Evolutionary conservation across 495 filamentous ascomycete species (phyloP).

Genomic region (Lasiosphaeriaceae sp.): DNA sequence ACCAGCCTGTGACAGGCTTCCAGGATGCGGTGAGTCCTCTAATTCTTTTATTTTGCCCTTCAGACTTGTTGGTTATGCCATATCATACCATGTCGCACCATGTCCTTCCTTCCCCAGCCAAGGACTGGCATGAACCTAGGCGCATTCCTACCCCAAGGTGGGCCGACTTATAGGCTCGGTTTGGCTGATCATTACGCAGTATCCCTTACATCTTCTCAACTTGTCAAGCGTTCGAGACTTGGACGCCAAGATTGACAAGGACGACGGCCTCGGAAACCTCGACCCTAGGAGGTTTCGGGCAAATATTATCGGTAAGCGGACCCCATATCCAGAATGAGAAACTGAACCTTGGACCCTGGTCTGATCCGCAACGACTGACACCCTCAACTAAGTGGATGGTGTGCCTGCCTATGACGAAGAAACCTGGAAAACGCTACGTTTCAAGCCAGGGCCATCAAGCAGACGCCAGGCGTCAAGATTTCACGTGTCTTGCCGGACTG

Average conservation of each 20-base stretch:
- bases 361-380: conserved; percentile 12
- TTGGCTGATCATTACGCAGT: conserved; percentile 38
- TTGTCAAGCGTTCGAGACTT: conserved; percentile 70
- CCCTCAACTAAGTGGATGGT: conserved; percentile 31
- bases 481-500: conserved; percentile 67
- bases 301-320: conserved; percentile 66
- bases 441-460: conserved; percentile 44
- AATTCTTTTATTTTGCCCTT: background rate
- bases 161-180: background rate
- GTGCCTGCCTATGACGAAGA: conserved; percentile 58
- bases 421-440: conserved; percentile 67
- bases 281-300: conserved; percentile 73
- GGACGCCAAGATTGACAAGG: conserved; percentile 50
- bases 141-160: background rate
- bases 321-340: background rate
- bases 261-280: conserved; percentile 42
- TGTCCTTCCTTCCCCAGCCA: background rate
- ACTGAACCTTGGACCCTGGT: background rate
- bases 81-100: too few species aligned
- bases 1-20: conserved; percentile 75
- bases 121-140: background rate
- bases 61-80: too few species aligned
- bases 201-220: conserved; percentile 78
- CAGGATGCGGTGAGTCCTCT: conserved; percentile 64
- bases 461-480: conserved; percentile 31